These are phyloP conservation scores for Suzukiozyma palmioleophila DNA, from an alignment of 1,139 yeast species.

Conservation along the genomic window DNA sequence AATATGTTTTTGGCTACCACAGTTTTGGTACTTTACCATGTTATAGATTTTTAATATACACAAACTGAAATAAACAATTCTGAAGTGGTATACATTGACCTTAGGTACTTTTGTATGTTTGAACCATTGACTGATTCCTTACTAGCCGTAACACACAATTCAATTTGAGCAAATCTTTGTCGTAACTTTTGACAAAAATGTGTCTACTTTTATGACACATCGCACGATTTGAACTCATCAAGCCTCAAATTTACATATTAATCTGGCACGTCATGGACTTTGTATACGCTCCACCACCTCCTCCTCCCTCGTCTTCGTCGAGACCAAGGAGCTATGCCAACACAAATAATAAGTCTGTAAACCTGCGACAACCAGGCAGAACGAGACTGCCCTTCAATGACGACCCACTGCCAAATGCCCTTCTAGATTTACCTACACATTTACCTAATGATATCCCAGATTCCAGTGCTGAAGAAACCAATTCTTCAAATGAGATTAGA, in stretches of 20 bases:
- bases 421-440: conserved; percentile 19
- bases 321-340: conserved; percentile 1
- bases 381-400: background rate
- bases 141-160: too few species aligned
- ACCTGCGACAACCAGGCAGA: background rate
- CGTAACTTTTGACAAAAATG: too few species aligned
- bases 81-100: too few species aligned
- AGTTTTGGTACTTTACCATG: too few species aligned
- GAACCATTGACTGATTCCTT: too few species aligned
- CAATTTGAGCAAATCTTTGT: too few species aligned
- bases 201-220: background rate
- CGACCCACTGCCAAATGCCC: conserved; percentile 6
- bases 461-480: background rate
- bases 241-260: background rate
- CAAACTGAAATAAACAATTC: too few species aligned
- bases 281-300: conserved; percentile 28
- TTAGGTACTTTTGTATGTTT: too few species aligned
- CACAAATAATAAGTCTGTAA: background rate
- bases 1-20: too few species aligned
- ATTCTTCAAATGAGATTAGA: background rate
- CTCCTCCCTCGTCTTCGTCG: conserved; percentile 19
- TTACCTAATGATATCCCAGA: conserved; percentile 15
- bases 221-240: background rate
- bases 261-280: conserved; percentile 16
- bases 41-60: too few species aligned